Evolutionary conservation across 495 filamentous ascomycete genomes (phyloP), one percentile per base, ranked within the genome.

Genomic region (Penicillium flavigenum): DNA sequence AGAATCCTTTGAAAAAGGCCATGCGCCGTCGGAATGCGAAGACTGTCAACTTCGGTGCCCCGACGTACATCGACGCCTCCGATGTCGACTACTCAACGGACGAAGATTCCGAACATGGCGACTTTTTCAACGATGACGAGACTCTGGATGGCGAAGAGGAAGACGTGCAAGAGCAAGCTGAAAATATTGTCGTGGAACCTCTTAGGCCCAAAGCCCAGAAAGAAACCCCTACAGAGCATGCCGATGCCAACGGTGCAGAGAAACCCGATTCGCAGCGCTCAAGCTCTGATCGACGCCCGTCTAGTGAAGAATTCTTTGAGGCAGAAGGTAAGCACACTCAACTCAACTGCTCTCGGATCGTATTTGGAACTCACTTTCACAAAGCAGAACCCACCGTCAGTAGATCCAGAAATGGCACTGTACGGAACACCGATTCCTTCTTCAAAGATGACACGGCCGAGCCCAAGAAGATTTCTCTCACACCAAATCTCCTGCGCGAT

Each of bases 391-490:
- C 71, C 16, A 84, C 74, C 29, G 76, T 81, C 32, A 84, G 79
- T 72, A 86, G 86, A 62, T 90, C 91, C 31, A 85, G 88, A 62
- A 92, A 92, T 67, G 91, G 90, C 29, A 92, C 87, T 42, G 79
- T 96, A 20, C 83, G 92, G 55, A 92, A 92, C 66, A 91, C 89
- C 12, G 92, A 97, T 67, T 95, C 90, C 12, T 96, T 98, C 78
- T 97, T 96, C 81, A 95, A 92, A 71, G 94, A 98, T 59, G 94
- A 98, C 62, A 89, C 85, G 29, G 86, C 88, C 36, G 95, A 97
- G 67, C 96, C 94, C 1, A 89, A 93, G 72, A 99, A 99, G 77
- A 96, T 99, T 59, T 96, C 92, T 2, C 80, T 99, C 31, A 99
- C 94, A 0, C 94, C 94, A 12, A 96, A 93, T 59, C 78, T 99